Conservation (phyloP, 106 monocot species). For the Dendrobium catenatum region DNA sequence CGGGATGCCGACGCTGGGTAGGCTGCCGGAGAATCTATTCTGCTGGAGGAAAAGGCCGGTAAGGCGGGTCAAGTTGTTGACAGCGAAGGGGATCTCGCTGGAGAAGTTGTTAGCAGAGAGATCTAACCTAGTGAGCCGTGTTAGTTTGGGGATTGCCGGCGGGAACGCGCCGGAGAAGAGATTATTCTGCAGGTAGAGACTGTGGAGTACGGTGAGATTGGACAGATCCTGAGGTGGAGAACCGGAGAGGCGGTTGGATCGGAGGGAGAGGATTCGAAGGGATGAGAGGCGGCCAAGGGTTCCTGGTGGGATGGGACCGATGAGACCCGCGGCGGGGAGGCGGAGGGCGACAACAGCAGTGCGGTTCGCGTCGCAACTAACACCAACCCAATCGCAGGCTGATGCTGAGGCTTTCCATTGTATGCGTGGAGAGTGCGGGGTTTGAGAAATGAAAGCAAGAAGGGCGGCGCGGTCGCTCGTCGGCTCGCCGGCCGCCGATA, state of each 20-base stretch:
- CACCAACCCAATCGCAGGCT: slow-evolving; percentile 58
- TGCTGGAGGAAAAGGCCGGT: slow-evolving; percentile 36
- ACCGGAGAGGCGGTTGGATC: slow-evolving; percentile 61
- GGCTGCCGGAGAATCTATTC: slow-evolving; percentile 46
- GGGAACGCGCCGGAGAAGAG: slow-evolving; percentile 54
- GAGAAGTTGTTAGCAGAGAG: slow-evolving; percentile 50
- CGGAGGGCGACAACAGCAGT: slow-evolving; percentile 42
- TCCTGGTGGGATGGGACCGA: slow-evolving; percentile 39
- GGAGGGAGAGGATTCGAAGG: slow-evolving; percentile 78
- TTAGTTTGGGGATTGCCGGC: slow-evolving; percentile 13
- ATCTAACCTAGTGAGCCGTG: slow-evolving; percentile 42
- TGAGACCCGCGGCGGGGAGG: slow-evolving; percentile 64
- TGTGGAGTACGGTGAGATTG: slow-evolving; percentile 44
- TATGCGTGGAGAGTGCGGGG: slow-evolving; percentile 36
- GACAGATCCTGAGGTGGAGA: slow-evolving; percentile 45
- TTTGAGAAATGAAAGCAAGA: slow-evolving; percentile 32
- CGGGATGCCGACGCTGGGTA: slow-evolving; percentile 49
- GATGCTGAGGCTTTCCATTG: slow-evolving; percentile 36
- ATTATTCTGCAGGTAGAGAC: slow-evolving; percentile 70
- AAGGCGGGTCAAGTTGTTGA: slow-evolving; percentile 50
- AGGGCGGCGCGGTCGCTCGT: slow-evolving; percentile 34
- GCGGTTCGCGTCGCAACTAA: slow-evolving; percentile 36
- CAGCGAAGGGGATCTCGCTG: slow-evolving; percentile 55
- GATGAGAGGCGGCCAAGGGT: slow-evolving; percentile 42
- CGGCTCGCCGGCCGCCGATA: slow-evolving; percentile 26